A percentile compares a stretch with the other conserved stretches of the same genome.
These are phyloP conservation scores for Populus tomentosa DNA, from an alignment of 441 rosid genomes.

Conservation along the genomic window DNA sequence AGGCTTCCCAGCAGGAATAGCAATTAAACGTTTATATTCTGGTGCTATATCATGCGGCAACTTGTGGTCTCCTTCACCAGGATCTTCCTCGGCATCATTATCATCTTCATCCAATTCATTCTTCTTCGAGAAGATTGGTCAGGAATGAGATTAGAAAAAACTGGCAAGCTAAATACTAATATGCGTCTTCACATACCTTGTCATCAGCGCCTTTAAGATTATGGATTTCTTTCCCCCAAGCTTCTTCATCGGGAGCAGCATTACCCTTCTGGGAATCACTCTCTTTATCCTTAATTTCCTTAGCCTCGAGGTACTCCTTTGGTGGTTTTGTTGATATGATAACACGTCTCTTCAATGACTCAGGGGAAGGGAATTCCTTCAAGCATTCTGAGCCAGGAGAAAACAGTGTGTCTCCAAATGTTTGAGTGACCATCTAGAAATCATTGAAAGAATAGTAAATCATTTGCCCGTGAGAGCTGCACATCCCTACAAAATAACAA, in stretches of 20 bases:
- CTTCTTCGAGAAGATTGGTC: conserved; percentile 31
- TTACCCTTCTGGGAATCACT: conserved; percentile 34
- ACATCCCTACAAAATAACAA: conserved; percentile 3
- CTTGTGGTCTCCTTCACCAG: conserved; percentile 39
- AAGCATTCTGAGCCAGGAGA: conserved; percentile 62
- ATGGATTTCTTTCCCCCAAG: conserved; percentile 65
- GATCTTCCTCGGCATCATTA: conserved; percentile 39
- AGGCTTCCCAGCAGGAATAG: conserved; percentile 88
- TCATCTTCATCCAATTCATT: conserved; percentile 36
- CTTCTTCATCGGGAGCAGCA: conserved; percentile 54
- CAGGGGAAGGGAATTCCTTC: conserved; percentile 77
- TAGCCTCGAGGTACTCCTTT: conserved; percentile 65
- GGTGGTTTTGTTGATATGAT: conserved; percentile 95
- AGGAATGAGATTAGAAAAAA: conserved; percentile 9
- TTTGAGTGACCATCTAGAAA: conserved; percentile 67
- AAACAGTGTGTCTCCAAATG: conserved; percentile 75
- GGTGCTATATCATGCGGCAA: conserved; percentile 35
- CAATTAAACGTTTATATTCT: conserved; percentile 69
- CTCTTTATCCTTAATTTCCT: conserved; percentile 35
- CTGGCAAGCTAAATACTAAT: not conserved
- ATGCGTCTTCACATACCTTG: conserved; percentile 42
- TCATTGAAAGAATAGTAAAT: conserved; percentile 20
- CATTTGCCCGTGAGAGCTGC: conserved; percentile 5
- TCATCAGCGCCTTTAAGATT: conserved; percentile 32
- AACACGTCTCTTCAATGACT: conserved; percentile 51